Evolutionary conservation across 768 basidiomycete genomes (phyloP).

Genomic region (Phlebiopsis gigantea): DNA sequence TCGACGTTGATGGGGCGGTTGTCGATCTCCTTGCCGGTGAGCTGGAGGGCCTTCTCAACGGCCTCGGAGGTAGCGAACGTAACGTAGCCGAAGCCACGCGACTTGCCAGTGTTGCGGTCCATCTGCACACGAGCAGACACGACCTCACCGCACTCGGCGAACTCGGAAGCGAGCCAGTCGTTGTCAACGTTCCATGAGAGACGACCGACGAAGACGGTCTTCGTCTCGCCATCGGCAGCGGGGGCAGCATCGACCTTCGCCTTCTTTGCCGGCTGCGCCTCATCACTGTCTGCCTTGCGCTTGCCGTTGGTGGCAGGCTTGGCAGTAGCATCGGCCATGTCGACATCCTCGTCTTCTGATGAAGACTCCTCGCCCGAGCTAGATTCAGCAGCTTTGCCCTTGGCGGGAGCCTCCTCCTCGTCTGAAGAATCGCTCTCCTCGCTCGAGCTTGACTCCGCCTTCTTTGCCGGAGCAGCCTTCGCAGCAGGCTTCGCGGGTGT

Average conservation of each 20-base stretch:
- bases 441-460: slow-evolving; percentile 9
- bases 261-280: slow-evolving; percentile 69
- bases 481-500: slow-evolving; percentile 15
- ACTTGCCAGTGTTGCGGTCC: slow-evolving; percentile 76
- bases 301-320: slow-evolving; percentile 46
- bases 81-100: slow-evolving; percentile 83
- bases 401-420: slow-evolving; percentile 19
- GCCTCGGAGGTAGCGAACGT: slow-evolving; percentile 67
- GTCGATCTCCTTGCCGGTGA: slow-evolving; percentile 88
- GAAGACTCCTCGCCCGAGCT: slow-evolving; percentile 20
- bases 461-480: slow-evolving; percentile 13
- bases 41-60: slow-evolving; percentile 72
- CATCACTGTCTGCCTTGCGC: slow-evolving; percentile 72
- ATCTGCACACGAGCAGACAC: slow-evolving; percentile 83
- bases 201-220: slow-evolving; percentile 85
- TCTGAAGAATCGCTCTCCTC: slow-evolving; percentile 11
- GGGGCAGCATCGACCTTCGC: slow-evolving; percentile 57
- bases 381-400: slow-evolving; percentile 20
- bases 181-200: slow-evolving; percentile 97
- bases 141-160: slow-evolving; percentile 84
- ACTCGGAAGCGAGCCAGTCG: slow-evolving; percentile 90
- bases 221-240: slow-evolving; percentile 42
- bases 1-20: slow-evolving; percentile 87
- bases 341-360: slow-evolving; percentile 39
- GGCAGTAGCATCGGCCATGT: slow-evolving; percentile 47